These are phyloP conservation scores for Mallotus repandus DNA, from an alignment of 441 rosid species.

Conservation along the genomic window DNA sequence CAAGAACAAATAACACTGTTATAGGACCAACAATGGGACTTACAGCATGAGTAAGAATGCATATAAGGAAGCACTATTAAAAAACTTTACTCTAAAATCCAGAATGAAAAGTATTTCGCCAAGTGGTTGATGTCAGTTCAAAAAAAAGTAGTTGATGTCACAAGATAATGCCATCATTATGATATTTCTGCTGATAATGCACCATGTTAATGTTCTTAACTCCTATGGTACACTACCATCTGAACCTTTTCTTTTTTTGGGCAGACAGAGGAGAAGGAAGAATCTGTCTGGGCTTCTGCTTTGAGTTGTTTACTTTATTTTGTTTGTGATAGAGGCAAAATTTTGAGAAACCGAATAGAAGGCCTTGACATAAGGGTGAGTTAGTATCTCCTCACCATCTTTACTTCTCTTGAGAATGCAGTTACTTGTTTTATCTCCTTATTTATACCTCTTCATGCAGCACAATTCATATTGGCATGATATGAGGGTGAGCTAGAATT, in stretches of 20 bases:
- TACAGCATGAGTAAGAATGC: slow-evolving; percentile 1
- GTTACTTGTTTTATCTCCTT: background rate
- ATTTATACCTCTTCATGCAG: background rate
- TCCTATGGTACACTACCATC: slow-evolving; percentile 17
- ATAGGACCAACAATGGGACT: background rate
- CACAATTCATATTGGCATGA: background rate
- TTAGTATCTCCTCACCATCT: slow-evolving; percentile 21
- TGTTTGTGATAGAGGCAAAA: slow-evolving; percentile 90
- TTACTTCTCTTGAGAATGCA: slow-evolving; percentile 4
- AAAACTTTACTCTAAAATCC: background rate
- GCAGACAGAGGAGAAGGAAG: slow-evolving; percentile 87
- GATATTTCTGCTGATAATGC: background rate
- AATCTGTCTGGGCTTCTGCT: slow-evolving; percentile 96
- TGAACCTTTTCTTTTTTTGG: slow-evolving; percentile 22
- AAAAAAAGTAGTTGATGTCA: background rate
- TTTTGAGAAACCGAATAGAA: slow-evolving; percentile 66
- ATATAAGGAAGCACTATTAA: background rate
- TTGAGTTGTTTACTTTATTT: slow-evolving; percentile 96
- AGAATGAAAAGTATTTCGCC: background rate
- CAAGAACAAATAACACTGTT: background rate
- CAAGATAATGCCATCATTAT: background rate
- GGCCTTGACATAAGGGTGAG: slow-evolving; percentile 99
- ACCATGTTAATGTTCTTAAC: background rate
- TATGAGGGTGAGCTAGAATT: background rate
- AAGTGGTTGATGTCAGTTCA: background rate